Evolutionary conservation across 2,329 filamentous ascomycete genomes (phyloP).

Genomic region (Aspergillus ochraceus): DNA sequence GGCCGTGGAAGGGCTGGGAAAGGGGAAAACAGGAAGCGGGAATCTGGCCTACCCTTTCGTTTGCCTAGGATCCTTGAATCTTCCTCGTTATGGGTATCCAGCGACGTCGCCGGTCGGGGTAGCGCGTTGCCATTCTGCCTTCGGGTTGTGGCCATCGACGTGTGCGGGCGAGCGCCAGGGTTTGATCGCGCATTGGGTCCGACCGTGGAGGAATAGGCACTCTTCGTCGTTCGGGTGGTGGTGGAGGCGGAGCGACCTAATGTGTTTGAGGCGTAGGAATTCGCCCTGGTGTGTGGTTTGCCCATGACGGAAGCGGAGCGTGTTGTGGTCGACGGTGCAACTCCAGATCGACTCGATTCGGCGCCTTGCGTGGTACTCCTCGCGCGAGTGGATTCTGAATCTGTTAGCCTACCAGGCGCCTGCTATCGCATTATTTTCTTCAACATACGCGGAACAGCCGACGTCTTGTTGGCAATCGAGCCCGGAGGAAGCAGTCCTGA

Average conservation of each 20-base stretch:
- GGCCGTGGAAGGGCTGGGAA: conserved; percentile 15
- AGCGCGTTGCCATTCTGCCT: conserved; percentile 47
- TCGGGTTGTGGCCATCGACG: conserved; percentile 53
- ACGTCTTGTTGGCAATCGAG: conserved; percentile 48
- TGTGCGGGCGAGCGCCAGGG: conserved; percentile 50
- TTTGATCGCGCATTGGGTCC: conserved; percentile 54
- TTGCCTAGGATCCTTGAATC: conserved; percentile 42
- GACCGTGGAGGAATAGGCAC: conserved; percentile 58
- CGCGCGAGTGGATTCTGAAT: conserved; percentile 46
- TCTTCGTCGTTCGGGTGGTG: conserved; percentile 46
- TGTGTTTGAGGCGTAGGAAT: conserved; percentile 37
- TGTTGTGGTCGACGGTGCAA: conserved; percentile 22
- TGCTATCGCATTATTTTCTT: not conserved
- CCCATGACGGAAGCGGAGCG: conserved; percentile 41
- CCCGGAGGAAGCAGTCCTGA: conserved; percentile 46
- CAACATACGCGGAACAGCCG: conserved; percentile 43
- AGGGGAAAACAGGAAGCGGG: conserved; percentile 32
- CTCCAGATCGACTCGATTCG: conserved; percentile 38
- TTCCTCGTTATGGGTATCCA: conserved; percentile 43
- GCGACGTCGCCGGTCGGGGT: conserved; percentile 42
- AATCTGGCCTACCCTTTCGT: conserved; percentile 54
- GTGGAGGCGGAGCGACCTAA: conserved; percentile 42
- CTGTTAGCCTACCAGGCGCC: conserved; percentile 27
- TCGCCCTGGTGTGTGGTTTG: conserved; percentile 42
- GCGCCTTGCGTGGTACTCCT: conserved; percentile 53